These are phyloP conservation scores for Epichloe gansuensis DNA, from an alignment of 2,329 filamentous ascomycete species.

Conservation along the genomic window DNA sequence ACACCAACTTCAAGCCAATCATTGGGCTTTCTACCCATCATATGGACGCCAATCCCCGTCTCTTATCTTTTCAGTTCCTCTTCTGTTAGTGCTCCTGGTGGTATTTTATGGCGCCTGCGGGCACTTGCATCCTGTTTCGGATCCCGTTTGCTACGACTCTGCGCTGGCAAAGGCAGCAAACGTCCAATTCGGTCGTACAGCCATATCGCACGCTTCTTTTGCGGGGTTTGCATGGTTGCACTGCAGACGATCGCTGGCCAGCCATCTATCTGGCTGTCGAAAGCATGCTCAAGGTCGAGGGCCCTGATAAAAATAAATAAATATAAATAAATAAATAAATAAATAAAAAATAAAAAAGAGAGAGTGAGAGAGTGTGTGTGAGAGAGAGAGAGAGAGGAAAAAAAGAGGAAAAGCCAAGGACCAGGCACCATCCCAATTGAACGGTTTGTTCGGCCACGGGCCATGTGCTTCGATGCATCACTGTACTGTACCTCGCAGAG, in stretches of 20 bases:
- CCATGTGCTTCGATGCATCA: background rate
- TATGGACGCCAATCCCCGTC: background rate
- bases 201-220: constrained; percentile 4
- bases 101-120: constrained; percentile 2
- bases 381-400: too few species aligned
- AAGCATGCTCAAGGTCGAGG: background rate
- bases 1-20: background rate
- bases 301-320: too few species aligned
- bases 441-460: background rate
- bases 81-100: background rate
- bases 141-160: constrained; percentile 2
- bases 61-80: background rate
- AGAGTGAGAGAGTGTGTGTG: too few species aligned
- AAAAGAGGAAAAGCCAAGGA: background rate
- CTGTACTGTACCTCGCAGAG: constrained; percentile 1
- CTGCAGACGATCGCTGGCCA: constrained; percentile 7
- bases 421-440: background rate
- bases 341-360: background rate
- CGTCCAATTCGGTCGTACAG: background rate
- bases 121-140: background rate
- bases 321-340: too few species aligned
- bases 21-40: constrained; percentile 1
- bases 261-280: background rate
- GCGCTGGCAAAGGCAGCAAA: constrained; percentile 1
- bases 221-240: constrained; percentile 10